Evolutionary conservation across 768 basidiomycete species (phyloP).

Genomic region (Dioszegia aurantiaca): DNA sequence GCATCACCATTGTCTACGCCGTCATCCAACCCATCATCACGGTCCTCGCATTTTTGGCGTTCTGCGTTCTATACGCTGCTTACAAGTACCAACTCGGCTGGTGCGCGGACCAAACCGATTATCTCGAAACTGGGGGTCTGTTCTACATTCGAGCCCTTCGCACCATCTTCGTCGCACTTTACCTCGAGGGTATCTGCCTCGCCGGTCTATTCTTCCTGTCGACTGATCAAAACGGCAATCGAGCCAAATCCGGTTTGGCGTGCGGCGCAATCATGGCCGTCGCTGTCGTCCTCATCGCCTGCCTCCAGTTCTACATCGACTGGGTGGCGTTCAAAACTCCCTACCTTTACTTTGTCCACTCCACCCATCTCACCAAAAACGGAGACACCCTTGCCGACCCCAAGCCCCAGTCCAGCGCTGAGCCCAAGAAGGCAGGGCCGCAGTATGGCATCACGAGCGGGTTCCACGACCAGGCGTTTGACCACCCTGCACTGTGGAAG

Average conservation of each 20-base stretch:
- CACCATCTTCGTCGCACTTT: conserved; percentile 52
- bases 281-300: conserved; percentile 40
- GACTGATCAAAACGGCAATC: conserved; percentile 32
- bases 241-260: conserved; percentile 45
- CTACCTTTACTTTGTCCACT: conserved; percentile 37
- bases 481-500: conserved; percentile 53
- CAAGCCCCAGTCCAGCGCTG: conserved; percentile 15
- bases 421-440: conserved; percentile 38
- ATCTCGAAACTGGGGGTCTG: conserved; percentile 53
- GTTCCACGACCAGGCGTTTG: conserved; percentile 50
- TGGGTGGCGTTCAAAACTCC: conserved; percentile 40
- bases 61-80: conserved; percentile 49
- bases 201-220: conserved; percentile 53
- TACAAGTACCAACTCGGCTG: conserved; percentile 53
- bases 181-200: conserved; percentile 52
- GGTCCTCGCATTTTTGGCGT: conserved; percentile 47
- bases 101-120: conserved; percentile 52
- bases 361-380: conserved; percentile 23
- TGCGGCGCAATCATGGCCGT: conserved; percentile 52
- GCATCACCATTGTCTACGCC: conserved; percentile 53
- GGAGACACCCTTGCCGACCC: conserved; percentile 3
- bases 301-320: conserved; percentile 49
- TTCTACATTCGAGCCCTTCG: conserved; percentile 54
- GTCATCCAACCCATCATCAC: conserved; percentile 53
- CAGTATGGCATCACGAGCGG: conserved; percentile 48